Evolutionary conservation across 148 eudicot genomes (phyloP).

Genomic region (Nepenthes gracilis): DNA sequence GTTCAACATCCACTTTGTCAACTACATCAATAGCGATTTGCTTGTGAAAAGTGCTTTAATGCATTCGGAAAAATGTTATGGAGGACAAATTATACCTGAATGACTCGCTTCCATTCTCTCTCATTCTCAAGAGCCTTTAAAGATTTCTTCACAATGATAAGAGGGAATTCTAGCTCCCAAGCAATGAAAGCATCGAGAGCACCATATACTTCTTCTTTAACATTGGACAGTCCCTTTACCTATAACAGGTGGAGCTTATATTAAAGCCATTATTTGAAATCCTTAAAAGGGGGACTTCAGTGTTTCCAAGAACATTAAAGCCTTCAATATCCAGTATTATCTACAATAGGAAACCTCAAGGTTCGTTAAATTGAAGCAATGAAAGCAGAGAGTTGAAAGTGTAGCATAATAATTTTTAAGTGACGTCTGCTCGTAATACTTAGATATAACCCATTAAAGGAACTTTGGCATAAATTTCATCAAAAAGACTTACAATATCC

Average conservation of each 20-base stretch:
- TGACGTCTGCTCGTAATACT: background rate
- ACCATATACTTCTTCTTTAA: conserved; percentile 96
- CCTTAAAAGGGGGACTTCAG: too few species aligned
- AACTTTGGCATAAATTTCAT: too few species aligned
- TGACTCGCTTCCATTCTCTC: conserved; percentile 83
- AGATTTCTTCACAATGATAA: conserved; percentile 87
- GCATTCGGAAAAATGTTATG: background rate
- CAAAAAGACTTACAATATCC: too few species aligned
- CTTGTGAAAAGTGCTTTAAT: background rate
- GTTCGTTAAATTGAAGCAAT: too few species aligned
- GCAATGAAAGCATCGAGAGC: conserved; percentile 95
- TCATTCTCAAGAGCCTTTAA: conserved; percentile 55
- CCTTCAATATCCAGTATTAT: too few species aligned
- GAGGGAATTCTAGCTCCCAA: conserved; percentile 92
- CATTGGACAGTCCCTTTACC: conserved; percentile 86
- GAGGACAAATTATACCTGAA: conserved; percentile 45
- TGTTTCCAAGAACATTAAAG: too few species aligned
- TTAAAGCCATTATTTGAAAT: too few species aligned
- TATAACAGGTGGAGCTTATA: conserved; percentile 9
- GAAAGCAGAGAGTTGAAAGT: too few species aligned
- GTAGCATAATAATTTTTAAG: too few species aligned
- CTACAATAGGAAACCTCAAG: too few species aligned
- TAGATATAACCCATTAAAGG: too few species aligned
- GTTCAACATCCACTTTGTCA: conserved; percentile 98
- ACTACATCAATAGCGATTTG: conserved; percentile 19